Evolutionary conservation across 2,329 filamentous ascomycete genomes (phyloP).

Genomic region (Alternaria arborescens): DNA sequence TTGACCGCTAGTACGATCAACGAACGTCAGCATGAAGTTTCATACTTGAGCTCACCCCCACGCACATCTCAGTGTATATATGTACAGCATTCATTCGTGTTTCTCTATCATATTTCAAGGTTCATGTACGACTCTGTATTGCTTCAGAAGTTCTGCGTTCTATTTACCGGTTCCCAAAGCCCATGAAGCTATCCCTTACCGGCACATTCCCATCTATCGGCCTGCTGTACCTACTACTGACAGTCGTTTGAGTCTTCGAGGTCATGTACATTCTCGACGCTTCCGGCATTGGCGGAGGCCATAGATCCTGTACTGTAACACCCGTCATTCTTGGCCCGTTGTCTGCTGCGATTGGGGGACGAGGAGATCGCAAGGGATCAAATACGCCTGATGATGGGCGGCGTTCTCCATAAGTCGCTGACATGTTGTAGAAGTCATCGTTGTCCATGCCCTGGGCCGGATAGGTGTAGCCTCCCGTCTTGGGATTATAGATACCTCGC

Average conservation of each 20-base stretch:
- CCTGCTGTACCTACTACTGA: constrained; percentile 10
- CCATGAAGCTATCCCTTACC: constrained; percentile 15
- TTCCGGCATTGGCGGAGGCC: constrained; percentile 19
- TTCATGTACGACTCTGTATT: neutral
- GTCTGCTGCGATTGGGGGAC: constrained; percentile 1
- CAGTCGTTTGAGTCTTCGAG: constrained; percentile 1
- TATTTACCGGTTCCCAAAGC: neutral
- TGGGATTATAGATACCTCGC: constrained; percentile 20
- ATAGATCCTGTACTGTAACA: constrained; percentile 22
- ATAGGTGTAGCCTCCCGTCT: neutral
- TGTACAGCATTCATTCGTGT: neutral
- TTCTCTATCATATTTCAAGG: neutral
- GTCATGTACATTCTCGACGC: neutral
- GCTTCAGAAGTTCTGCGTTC: neutral
- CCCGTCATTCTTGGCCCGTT: constrained; percentile 18
- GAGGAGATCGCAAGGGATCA: constrained; percentile 8
- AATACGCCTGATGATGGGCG: constrained; percentile 25
- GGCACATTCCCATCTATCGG: constrained; percentile 15
- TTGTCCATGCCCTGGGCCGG: neutral
- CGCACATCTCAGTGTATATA: neutral
- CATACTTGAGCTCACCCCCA: neutral
- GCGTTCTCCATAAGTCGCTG: neutral
- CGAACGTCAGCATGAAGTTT: neutral
- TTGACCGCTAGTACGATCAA: neutral
- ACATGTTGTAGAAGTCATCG: constrained; percentile 1